Conservation (phyloP, 345 rosid genomes). For the Rhodamnia rubescens region DNA sequence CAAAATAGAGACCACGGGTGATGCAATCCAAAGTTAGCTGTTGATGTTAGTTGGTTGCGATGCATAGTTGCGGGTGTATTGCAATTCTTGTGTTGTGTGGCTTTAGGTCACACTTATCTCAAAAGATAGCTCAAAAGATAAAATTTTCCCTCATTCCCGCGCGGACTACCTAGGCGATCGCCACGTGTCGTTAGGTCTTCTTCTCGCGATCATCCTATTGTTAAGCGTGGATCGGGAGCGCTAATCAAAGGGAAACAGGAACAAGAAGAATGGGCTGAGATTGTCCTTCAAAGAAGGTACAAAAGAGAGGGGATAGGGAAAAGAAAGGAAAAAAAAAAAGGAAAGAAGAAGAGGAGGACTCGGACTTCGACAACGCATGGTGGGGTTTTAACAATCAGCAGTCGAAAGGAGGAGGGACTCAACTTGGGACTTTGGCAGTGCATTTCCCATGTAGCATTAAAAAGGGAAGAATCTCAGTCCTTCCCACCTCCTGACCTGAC, state of each 20-base stretch:
- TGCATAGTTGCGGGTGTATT: too few relatives aligned
- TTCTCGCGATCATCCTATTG: background rate
- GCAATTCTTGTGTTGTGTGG: too few relatives aligned
- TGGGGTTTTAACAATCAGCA: background rate
- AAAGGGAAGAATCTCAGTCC: conserved; percentile 14
- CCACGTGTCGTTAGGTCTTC: background rate
- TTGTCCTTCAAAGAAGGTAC: background rate
- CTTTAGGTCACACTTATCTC: too few relatives aligned
- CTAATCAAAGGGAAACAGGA: background rate
- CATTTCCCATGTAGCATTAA: background rate
- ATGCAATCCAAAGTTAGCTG: too few relatives aligned
- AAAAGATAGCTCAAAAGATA: too few relatives aligned
- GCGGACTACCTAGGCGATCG: background rate
- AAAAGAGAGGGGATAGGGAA: background rate
- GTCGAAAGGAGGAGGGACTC: background rate
- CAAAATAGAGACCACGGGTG: too few relatives aligned
- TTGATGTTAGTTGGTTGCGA: too few relatives aligned
- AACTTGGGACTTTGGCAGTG: background rate
- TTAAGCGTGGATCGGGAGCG: background rate
- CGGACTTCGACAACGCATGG: background rate
- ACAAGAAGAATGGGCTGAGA: background rate
- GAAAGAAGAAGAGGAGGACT: background rate
- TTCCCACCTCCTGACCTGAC: background rate
- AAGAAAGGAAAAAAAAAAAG: background rate
- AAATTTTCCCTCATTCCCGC: background rate